Base-by-base conservation (phyloP, 495 filamentous ascomycete species). In the Tuber borchii region DNA sequence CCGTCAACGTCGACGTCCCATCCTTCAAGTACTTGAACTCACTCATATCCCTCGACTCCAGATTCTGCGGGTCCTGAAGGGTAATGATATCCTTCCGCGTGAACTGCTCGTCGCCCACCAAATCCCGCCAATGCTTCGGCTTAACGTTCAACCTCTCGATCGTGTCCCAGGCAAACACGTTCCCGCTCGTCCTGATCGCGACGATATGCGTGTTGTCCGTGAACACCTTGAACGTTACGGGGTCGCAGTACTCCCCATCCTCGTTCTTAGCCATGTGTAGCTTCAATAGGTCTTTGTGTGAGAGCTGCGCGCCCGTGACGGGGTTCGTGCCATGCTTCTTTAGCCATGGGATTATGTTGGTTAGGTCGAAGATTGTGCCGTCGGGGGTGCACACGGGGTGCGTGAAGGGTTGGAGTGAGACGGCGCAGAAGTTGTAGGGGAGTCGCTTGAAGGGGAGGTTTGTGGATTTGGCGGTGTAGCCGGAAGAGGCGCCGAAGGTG, bases 121-220 rank as follows among this genome's bases (percentile, higher is more conserved):
- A 85, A 84, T 99, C 95, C 73, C 87, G 87, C 95, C 95, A 99
- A 86, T 96, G 90, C 89, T 97, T 99, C 72, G 94, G 89, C 86
- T 98, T 99, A 84, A 98, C 91, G 85, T 99, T 99, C 83, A 98
- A 88, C 77, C 93, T 88, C 83, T 98, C 93, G 17, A 98, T 88
- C 3, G 95, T 99, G 82, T 98, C 95, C 89, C 91, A 97, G 16
- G 94, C 90, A 82, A 97, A 99, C 10, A 97, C 96, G 85, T 98
- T 98, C 56, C 82, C 88, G 26, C 86, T 87, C 79, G 92, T 93
- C 70, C 90, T 87, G 75, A 99, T 86, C 43, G 94, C 94, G 69
- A 98, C 93, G 69, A 99, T 92, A 83, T 99, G 95, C 14, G 96
- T 97, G 83, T 97, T 98, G 83, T 99, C 94, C 51, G 95, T 99